These are phyloP conservation scores for Microbotryum intermedium DNA, from an alignment of 1,284 basidiomycete genomes.

Conservation along the genomic window DNA sequence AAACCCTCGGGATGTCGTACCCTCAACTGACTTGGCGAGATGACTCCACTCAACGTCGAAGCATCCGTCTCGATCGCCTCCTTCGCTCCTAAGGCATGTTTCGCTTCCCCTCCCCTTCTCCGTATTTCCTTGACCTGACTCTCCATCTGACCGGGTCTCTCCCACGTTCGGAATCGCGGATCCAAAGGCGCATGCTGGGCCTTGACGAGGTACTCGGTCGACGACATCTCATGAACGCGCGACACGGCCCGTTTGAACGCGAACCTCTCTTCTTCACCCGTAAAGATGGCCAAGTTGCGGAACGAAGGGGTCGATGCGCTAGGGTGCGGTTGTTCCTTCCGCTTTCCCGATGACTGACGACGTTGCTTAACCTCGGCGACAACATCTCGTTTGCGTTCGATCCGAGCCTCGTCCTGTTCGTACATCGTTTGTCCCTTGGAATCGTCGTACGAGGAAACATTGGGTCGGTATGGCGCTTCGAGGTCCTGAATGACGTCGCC, in stretches of 20 bases:
- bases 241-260: slow-evolving; percentile 54
- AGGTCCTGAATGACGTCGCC: slow-evolving; percentile 33
- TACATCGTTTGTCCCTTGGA: slow-evolving; percentile 9
- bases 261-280: slow-evolving; percentile 42
- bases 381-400: slow-evolving; percentile 1
- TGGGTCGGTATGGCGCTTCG: slow-evolving; percentile 34
- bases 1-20: slow-evolving; percentile 16
- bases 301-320: slow-evolving; percentile 34
- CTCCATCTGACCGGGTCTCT: not conserved
- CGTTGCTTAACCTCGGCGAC: not conserved
- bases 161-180: slow-evolving; percentile 22
- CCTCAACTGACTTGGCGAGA: slow-evolving; percentile 15
- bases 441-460: slow-evolving; percentile 30
- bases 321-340: slow-evolving; percentile 15
- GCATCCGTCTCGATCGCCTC: not conserved
- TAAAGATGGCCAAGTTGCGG: slow-evolving; percentile 55
- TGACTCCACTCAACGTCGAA: slow-evolving; percentile 18
- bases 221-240: slow-evolving; percentile 58
- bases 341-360: not conserved
- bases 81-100: slow-evolving; percentile 15
- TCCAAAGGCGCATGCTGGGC: slow-evolving; percentile 19
- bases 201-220: slow-evolving; percentile 43
- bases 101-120: not conserved
- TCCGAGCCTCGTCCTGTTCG: slow-evolving; percentile 11
- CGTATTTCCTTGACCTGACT: not conserved